phyloP scores from a whole-genome alignment of 75 land plant genomes.

The Sequoia sempervirens region DNA sequence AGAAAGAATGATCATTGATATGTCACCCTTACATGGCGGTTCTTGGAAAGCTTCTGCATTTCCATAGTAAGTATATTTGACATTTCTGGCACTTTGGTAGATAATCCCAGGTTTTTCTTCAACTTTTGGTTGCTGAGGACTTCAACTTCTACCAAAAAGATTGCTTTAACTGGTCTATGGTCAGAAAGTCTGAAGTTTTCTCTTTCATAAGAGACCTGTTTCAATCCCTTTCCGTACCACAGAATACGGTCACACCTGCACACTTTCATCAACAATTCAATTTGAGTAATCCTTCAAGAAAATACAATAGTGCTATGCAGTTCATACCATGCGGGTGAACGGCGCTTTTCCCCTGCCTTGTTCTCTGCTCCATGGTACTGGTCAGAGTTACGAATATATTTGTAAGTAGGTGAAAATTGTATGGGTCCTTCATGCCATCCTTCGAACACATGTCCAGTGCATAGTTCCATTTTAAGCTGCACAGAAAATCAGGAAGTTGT shows the following conservation, averaged over 20 bases:
- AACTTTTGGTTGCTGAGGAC: slow-evolving; percentile 5
- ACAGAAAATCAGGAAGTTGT: background rate
- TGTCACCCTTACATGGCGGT: background rate
- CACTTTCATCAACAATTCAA: background rate
- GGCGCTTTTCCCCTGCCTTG: slow-evolving; percentile 46
- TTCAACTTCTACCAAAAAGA: slow-evolving; percentile 30
- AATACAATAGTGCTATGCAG: background rate
- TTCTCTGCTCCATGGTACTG: slow-evolving; percentile 32
- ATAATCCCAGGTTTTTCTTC: slow-evolving; percentile 7
- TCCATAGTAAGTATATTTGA: background rate
- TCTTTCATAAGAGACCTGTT: slow-evolving; percentile 25
- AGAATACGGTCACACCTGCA: slow-evolving; percentile 54
- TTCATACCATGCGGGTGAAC: slow-evolving; percentile 79
- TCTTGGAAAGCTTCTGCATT: slow-evolving; percentile 4
- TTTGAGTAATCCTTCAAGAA: background rate
- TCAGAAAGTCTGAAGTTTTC: slow-evolving; percentile 28
- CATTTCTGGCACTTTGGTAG: slow-evolving; percentile 1
- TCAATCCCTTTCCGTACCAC: slow-evolving; percentile 40
- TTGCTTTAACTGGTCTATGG: slow-evolving; percentile 40
- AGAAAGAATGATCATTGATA: background rate
- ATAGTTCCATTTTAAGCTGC: slow-evolving; percentile 55
- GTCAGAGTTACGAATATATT: slow-evolving; percentile 49
- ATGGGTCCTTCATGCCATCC: slow-evolving; percentile 82
- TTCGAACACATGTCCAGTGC: slow-evolving; percentile 47
- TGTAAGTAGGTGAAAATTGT: slow-evolving; percentile 75